Conservation (phyloP, 2,329 filamentous ascomycete genomes). For the Colletotrichum noveboracense region DNA sequence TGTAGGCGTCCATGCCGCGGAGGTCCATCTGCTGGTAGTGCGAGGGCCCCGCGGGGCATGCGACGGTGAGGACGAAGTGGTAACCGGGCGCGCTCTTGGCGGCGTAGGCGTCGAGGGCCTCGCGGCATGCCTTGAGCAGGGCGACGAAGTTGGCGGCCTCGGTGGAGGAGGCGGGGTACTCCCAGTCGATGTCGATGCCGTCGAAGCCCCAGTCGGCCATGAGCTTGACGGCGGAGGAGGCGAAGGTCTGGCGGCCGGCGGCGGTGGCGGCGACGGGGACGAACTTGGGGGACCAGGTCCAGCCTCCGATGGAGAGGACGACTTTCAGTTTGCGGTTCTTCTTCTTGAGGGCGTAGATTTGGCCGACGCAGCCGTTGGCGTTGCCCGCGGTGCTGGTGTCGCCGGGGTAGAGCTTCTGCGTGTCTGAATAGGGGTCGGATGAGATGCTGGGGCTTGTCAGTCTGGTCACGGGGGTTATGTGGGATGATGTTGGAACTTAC, state of each 20-base stretch:
- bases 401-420: constrained; percentile 67
- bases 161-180: constrained; percentile 47
- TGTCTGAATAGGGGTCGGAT: constrained; percentile 66
- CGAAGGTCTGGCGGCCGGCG: constrained; percentile 68
- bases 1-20: constrained; percentile 57
- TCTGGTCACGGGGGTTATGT: not conserved
- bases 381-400: constrained; percentile 69
- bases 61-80: constrained; percentile 57
- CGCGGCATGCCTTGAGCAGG: constrained; percentile 47
- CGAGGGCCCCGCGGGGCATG: constrained; percentile 50
- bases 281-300: constrained; percentile 77
- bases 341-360: constrained; percentile 79
- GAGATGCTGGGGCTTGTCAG: constrained; percentile 43
- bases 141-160: constrained; percentile 47
- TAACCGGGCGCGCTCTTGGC: constrained; percentile 42
- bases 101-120: constrained; percentile 49
- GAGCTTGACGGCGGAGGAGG: constrained; percentile 69
- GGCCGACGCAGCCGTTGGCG: constrained; percentile 79
- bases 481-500: constrained; percentile 33
- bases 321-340: constrained; percentile 77
- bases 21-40: constrained; percentile 59
- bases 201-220: constrained; percentile 71
- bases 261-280: constrained; percentile 65
- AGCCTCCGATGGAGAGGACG: constrained; percentile 83
- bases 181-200: constrained; percentile 63